These are phyloP conservation scores for Mycena albidolilacea DNA, from an alignment of 768 basidiomycete species.

Conservation along the genomic window DNA sequence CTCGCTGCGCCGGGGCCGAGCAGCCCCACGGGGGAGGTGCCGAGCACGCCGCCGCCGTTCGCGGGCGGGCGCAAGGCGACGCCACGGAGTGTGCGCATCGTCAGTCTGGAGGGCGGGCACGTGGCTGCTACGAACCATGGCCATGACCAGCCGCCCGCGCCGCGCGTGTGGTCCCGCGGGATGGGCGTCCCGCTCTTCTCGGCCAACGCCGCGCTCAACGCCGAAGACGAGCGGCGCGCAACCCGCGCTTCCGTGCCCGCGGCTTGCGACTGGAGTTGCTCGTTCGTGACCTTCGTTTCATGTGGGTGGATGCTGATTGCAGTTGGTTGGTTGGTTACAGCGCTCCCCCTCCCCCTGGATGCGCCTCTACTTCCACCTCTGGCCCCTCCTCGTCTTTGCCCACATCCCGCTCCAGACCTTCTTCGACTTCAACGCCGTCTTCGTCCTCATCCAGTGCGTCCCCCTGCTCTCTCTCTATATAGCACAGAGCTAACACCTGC, in stretches of 20 bases:
- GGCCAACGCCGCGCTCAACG: no score
- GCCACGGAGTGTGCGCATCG: no score
- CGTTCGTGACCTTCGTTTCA: neutral
- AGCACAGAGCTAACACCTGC: neutral
- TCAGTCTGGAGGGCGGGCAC: no score
- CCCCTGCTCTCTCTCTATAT: slow-evolving; percentile 38
- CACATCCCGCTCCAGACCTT: slow-evolving; percentile 85
- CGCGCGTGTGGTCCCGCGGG: no score
- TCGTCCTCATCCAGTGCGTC: slow-evolving; percentile 84
- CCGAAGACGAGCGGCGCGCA: no score
- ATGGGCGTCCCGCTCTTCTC: no score
- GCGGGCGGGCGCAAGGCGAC: slow-evolving; percentile 82
- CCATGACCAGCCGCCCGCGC: no score
- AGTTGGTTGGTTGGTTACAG: neutral
- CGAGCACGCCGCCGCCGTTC: slow-evolving; percentile 44
- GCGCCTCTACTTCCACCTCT: slow-evolving; percentile 76
- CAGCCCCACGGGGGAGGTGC: slow-evolving; percentile 34
- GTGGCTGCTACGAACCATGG: no score
- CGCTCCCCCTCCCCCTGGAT: slow-evolving; percentile 53
- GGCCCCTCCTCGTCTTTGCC: slow-evolving; percentile 79
- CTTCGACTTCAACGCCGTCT: slow-evolving; percentile 92
- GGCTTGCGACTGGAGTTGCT: slow-evolving; percentile 72
- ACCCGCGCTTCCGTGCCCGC: no score
- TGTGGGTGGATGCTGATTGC: neutral
- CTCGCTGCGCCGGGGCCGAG: slow-evolving; percentile 47